Conservation (phyloP, 257 asterid species). For the Lantana camara region DNA sequence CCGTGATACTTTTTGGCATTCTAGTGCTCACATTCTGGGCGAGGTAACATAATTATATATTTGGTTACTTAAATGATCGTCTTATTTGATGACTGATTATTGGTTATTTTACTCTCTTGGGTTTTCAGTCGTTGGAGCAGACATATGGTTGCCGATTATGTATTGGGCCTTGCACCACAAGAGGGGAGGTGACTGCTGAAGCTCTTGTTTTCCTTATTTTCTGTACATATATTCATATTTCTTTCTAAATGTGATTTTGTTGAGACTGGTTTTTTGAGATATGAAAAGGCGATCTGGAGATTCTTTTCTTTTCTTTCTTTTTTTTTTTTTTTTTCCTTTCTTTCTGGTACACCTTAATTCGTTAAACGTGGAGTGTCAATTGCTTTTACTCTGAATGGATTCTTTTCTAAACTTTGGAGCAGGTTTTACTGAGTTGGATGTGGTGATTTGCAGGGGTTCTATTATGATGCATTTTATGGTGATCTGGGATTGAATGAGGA, state of each 20-base stretch:
- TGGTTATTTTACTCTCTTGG: background rate
- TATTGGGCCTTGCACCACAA: constrained; percentile 91
- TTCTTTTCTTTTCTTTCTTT: no score
- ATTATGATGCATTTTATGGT: constrained; percentile 94
- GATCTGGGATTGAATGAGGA: constrained; percentile 90
- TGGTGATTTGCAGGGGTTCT: constrained; percentile 76
- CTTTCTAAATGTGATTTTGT: background rate
- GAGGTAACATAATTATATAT: constrained; percentile 47
- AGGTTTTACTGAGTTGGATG: constrained; percentile 26
- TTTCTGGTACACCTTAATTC: background rate
- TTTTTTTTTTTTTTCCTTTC: no score
- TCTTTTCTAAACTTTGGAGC: constrained; percentile 9
- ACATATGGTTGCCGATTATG: constrained; percentile 89
- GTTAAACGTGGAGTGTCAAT: background rate
- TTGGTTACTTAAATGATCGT: constrained; percentile 6
- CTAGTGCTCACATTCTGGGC: constrained; percentile 98
- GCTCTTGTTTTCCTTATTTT: constrained; percentile 17
- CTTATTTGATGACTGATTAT: constrained; percentile 6
- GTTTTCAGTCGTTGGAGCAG: constrained; percentile 73
- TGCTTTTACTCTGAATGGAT: constrained; percentile 14
- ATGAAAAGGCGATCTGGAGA: background rate
- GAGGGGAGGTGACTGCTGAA: constrained; percentile 79
- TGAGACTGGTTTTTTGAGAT: background rate
- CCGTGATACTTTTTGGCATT: constrained; percentile 97
- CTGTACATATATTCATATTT: background rate